Evolutionary conservation across 1,139 yeast genomes (phyloP).

Genomic region (Suhomyces taliae): DNA sequence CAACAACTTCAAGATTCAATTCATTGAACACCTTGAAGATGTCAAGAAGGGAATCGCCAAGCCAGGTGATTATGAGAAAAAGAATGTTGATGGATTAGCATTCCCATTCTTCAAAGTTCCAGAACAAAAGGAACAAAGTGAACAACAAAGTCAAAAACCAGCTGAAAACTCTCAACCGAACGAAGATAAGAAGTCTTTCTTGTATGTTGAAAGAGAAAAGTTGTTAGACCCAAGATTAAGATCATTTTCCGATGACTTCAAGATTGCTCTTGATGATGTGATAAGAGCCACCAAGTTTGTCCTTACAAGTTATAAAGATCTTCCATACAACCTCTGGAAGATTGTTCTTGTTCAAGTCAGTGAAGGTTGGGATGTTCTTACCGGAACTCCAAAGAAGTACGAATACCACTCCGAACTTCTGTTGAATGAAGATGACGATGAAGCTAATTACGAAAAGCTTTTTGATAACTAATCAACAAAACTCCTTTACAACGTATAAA

Average conservation of each 20-base stretch:
- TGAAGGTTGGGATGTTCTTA: slow-evolving; percentile 70
- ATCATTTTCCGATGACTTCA: slow-evolving; percentile 44
- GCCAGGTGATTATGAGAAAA: slow-evolving; percentile 44
- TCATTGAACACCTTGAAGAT: slow-evolving; percentile 43
- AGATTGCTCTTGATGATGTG: slow-evolving; percentile 57
- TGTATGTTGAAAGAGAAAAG: slow-evolving; percentile 11
- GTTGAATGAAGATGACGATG: slow-evolving; percentile 5
- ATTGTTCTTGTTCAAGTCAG: slow-evolving; percentile 48
- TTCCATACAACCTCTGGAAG: slow-evolving; percentile 65
- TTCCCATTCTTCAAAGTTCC: slow-evolving; percentile 35
- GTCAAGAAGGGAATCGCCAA: slow-evolving; percentile 41
- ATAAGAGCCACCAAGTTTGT: slow-evolving; percentile 68
- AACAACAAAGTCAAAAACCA: not conserved
- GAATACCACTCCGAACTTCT: slow-evolving; percentile 13
- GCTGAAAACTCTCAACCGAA: not conserved
- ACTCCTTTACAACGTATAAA: too few species aligned
- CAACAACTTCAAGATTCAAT: slow-evolving; percentile 63
- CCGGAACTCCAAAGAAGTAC: slow-evolving; percentile 48
- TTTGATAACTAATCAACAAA: not conserved
- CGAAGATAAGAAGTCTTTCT: not conserved
- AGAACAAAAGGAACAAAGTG: not conserved
- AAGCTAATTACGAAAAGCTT: slow-evolving; percentile 5
- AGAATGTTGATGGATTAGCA: slow-evolving; percentile 32
- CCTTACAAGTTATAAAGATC: slow-evolving; percentile 60
- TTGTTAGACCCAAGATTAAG: slow-evolving; percentile 12